Conservation (phyloP, 1,284 basidiomycete genomes). For the Irpex sp. region DNA sequence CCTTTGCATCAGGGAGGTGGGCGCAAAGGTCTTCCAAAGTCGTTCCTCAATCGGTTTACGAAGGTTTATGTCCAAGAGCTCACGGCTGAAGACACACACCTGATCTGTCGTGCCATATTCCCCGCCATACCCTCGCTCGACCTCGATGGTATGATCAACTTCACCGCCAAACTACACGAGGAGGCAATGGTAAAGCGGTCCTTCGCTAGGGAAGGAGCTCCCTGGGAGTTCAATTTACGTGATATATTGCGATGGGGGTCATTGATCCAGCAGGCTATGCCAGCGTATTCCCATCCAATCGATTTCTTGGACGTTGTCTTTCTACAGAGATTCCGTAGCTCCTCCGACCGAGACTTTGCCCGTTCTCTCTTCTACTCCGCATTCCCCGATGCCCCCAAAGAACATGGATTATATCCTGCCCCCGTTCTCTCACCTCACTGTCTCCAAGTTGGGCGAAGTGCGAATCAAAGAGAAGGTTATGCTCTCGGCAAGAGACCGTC, state of each 20-base stretch:
- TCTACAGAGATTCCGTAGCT: constrained; percentile 82
- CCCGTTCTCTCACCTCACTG: constrained; percentile 49
- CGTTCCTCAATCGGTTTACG: constrained; percentile 97
- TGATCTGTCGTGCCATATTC: constrained; percentile 79
- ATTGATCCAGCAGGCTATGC: constrained; percentile 40
- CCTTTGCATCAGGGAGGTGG: constrained; percentile 96
- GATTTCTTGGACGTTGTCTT: constrained; percentile 75
- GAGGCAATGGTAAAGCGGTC: constrained; percentile 64
- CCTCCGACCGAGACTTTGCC: constrained; percentile 63
- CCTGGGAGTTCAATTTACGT: constrained; percentile 99
- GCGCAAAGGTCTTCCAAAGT: constrained; percentile 95
- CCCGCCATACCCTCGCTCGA: constrained; percentile 53
- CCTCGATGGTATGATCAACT: constrained; percentile 80
- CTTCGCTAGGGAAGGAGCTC: constrained; percentile 84
- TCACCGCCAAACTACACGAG: constrained; percentile 74
- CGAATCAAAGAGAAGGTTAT: constrained; percentile 43
- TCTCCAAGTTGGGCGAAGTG: constrained; percentile 73
- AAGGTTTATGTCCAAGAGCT: constrained; percentile 95
- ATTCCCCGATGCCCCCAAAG: constrained; percentile 42
- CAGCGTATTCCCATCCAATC: constrained; percentile 47
- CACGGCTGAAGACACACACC: constrained; percentile 71
- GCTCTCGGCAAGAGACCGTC: constrained; percentile 37
- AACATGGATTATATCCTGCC: constrained; percentile 37
- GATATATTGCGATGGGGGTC: constrained; percentile 92
- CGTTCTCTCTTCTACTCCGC: constrained; percentile 58